Evolutionary conservation across 1,284 basidiomycete genomes (phyloP), one percentile per base, ranked within the genome.

Genomic region (Xerocomus minutiporus): DNA sequence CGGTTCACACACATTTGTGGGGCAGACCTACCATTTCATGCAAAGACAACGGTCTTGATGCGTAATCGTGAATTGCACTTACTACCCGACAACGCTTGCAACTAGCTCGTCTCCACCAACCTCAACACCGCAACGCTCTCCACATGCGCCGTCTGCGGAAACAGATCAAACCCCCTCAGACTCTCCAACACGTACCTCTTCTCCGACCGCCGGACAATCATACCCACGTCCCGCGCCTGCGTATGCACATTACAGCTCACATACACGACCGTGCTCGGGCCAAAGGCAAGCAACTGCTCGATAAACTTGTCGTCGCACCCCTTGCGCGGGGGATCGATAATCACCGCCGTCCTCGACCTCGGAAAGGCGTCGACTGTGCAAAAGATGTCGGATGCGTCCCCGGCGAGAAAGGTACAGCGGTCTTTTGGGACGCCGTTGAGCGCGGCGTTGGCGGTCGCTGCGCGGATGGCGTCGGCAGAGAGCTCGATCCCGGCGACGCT

Each of bases 211-310:
- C 38, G 75, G 76, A 92, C 57, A 25, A 93, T 80, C 68, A 75
- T 79, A n/a, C 88, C 91, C 2, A 93, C 75, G 67, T 93, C 91
- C 59, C 88, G 74, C 23, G 89, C 89, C 72, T 93, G 90, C 11
- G 88, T 90, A 59, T 91, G 88, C 48, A 92, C 95, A 69, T 98
- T 98, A 70, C 96, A 98, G 63, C 88, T 91, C 55, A 97, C 91
- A 68, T 97, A 97, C 51, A 95, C 88, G 51, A 96, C 80, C 9
- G 81, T 84, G 50, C 74, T 72, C 2, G 86, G 81, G 28, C 82
- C 73, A 67, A 96, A 94, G 5, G 67, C 68, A 46, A 94, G 67
- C 42, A 96, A 71, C 72, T 97, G 93, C 32, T 80, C 71, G 42
- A 97, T 75, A 71, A 96, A 97, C 3, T 78, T 76, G 47, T 82